Percentiles rank a stretch among this genome's conserved stretches.
Evolutionary conservation across 768 basidiomycete genomes (phyloP).

Genomic region (Pleurotus sapidus): DNA sequence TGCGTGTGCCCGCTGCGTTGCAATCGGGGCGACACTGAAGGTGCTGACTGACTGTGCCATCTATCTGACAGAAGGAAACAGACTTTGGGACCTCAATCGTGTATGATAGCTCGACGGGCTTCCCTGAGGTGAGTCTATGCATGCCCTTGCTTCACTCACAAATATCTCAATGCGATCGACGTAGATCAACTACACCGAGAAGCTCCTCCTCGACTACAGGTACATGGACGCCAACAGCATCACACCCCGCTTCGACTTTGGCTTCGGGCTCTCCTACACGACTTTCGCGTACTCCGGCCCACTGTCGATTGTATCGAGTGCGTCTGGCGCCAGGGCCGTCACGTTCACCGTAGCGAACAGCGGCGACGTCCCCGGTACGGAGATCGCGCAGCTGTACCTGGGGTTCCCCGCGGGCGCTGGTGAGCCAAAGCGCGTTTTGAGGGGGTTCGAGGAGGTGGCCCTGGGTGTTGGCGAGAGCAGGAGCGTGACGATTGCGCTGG

Average conservation of each 20-base stretch:
- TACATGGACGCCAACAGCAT: slow-evolving; percentile 57
- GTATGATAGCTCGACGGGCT: slow-evolving; percentile 33
- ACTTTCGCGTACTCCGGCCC: slow-evolving; percentile 56
- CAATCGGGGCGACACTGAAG: slow-evolving; percentile 38
- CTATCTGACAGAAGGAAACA: slow-evolving; percentile 25
- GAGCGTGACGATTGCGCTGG: neutral
- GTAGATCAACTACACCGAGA: slow-evolving; percentile 67
- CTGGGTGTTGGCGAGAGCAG: neutral
- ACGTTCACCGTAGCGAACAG: neutral
- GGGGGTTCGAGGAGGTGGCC: slow-evolving; percentile 1
- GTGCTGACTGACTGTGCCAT: neutral
- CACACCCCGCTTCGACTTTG: slow-evolving; percentile 7
- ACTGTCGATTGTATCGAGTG: too few relatives aligned
- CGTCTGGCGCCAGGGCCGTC: neutral
- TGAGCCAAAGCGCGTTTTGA: neutral
- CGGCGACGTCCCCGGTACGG: neutral
- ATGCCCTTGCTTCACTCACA: slow-evolving; percentile 9
- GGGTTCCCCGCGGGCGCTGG: neutral
- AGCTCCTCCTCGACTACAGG: slow-evolving; percentile 69
- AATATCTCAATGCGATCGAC: neutral
- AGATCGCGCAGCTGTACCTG: slow-evolving; percentile 1
- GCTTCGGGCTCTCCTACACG: slow-evolving; percentile 50
- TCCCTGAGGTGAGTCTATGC: slow-evolving; percentile 27
- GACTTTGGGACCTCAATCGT: slow-evolving; percentile 43
- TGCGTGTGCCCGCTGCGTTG: slow-evolving; percentile 41